A percentile compares a stretch with the other conserved stretches of the same genome.
phyloP scores from a whole-genome alignment of 257 asterid species.

The Cinchona pubescens region DNA sequence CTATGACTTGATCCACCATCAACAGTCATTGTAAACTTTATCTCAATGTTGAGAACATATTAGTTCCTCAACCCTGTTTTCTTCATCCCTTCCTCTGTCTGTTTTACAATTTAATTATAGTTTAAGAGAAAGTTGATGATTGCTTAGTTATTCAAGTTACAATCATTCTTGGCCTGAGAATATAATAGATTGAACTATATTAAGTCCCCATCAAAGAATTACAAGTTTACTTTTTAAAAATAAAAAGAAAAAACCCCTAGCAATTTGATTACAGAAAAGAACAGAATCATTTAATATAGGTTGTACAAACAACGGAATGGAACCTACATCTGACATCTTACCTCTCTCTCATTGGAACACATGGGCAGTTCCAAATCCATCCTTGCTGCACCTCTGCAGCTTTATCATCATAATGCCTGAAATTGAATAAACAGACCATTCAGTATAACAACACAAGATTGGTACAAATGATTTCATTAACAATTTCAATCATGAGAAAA shows the following conservation, averaged over 20 bases:
- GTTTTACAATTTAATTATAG: not conserved
- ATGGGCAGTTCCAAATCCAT: slow-evolving; percentile 85
- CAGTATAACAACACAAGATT: not conserved
- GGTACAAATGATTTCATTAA: not conserved
- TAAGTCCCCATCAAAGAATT: not conserved
- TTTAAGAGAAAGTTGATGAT: not conserved
- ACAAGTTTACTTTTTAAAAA: not conserved
- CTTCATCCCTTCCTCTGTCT: not conserved
- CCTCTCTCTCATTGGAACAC: slow-evolving; percentile 89
- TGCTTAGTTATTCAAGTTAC: not conserved
- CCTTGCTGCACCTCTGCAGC: slow-evolving; percentile 94
- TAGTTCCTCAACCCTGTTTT: not conserved
- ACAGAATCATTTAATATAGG: not conserved
- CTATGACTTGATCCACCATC: not conserved
- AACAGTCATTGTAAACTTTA: not conserved
- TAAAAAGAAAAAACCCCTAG: not conserved
- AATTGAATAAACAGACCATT: not conserved
- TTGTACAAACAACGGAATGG: not conserved
- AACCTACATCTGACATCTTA: slow-evolving; percentile 6
- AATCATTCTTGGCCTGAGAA: not conserved
- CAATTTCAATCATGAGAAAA: not conserved
- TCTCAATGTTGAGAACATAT: not conserved
- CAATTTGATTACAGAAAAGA: not conserved
- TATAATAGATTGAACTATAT: not conserved
- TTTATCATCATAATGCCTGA: slow-evolving; percentile 85